These are phyloP conservation scores for Ogataea kodamae DNA, from an alignment of 805 yeast genomes.

Conservation along the genomic window DNA sequence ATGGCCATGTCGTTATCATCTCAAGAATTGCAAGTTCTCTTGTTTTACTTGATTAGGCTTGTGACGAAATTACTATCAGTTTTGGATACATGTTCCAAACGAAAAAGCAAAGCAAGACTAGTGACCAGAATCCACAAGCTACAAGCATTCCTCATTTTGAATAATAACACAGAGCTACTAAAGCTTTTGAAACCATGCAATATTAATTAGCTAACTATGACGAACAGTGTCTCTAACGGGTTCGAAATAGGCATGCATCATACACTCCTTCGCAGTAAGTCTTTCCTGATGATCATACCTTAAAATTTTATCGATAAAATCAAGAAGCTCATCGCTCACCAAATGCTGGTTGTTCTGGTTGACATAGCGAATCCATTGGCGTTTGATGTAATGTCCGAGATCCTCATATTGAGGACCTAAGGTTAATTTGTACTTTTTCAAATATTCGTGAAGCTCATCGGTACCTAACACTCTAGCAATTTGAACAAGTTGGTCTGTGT, in stretches of 20 bases:
- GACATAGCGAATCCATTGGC: slow-evolving; percentile 83
- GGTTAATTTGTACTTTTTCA: slow-evolving; percentile 65
- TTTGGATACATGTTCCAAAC: slow-evolving; percentile 8
- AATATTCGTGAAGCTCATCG: slow-evolving; percentile 66
- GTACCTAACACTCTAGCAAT: slow-evolving; percentile 87
- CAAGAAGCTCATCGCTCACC: slow-evolving; percentile 68
- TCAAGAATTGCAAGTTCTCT: slow-evolving; percentile 13
- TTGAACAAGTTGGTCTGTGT: slow-evolving; percentile 87
- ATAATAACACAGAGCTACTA: slow-evolving; percentile 15
- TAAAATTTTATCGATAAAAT: slow-evolving; percentile 73
- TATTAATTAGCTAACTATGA: slow-evolving; percentile 4
- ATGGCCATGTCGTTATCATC: slow-evolving; percentile 7
- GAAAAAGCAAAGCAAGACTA: slow-evolving; percentile 3
- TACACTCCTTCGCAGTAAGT: slow-evolving; percentile 84
- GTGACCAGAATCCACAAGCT: slow-evolving; percentile 9
- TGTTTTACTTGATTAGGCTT: slow-evolving; percentile 13
- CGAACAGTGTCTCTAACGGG: slow-evolving; percentile 22
- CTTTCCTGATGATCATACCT: slow-evolving; percentile 87
- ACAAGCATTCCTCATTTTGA: slow-evolving; percentile 18
- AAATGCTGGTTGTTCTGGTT: slow-evolving; percentile 66
- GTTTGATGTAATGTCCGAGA: slow-evolving; percentile 69
- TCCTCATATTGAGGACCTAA: slow-evolving; percentile 76
- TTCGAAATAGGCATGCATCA: slow-evolving; percentile 57
- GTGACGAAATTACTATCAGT: slow-evolving; percentile 2
- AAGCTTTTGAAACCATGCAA: slow-evolving; percentile 10